Percentiles rank a stretch among this genome's conserved stretches.
Evolutionary conservation across 2,329 filamentous ascomycete species (phyloP).

Genomic region (Pseudopithomyces maydicus): DNA sequence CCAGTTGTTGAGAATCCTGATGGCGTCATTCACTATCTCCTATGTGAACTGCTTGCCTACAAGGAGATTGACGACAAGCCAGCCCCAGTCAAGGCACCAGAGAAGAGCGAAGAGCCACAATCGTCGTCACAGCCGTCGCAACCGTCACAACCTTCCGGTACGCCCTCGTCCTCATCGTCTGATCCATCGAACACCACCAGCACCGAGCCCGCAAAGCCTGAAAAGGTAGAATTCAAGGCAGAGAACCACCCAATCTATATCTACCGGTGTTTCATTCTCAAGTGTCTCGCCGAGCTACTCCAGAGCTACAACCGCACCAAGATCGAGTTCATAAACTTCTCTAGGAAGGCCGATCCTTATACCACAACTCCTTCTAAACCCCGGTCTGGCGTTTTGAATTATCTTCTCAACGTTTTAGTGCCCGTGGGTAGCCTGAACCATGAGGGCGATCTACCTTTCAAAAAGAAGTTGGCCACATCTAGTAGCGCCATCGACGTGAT

Average conservation of each 20-base stretch:
- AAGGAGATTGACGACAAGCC: conserved; percentile 91
- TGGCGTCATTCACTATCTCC: conserved; percentile 91
- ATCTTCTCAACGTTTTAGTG: conserved; percentile 81
- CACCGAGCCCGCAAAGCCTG: conserved; percentile 57
- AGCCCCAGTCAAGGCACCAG: conserved; percentile 48
- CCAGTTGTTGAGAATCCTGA: conserved; percentile 91
- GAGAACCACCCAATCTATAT: conserved; percentile 96
- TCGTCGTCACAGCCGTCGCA: conserved; percentile 4
- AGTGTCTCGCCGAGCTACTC: conserved; percentile 87
- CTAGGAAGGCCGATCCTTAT: conserved; percentile 83
- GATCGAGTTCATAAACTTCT: conserved; percentile 99
- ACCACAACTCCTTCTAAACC: conserved; percentile 91
- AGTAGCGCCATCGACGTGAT: conserved; percentile 84
- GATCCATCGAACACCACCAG: conserved; percentile 13
- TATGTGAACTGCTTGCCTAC: conserved; percentile 90
- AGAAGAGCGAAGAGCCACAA: conserved; percentile 44
- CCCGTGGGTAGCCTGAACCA: conserved; percentile 70
- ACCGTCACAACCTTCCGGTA: neutral
- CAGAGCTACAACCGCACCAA: conserved; percentile 93
- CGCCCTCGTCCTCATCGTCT: conserved; percentile 15
- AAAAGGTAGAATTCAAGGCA: conserved; percentile 81
- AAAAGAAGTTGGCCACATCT: conserved; percentile 86
- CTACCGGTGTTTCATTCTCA: conserved; percentile 92
- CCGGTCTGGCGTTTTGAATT: conserved; percentile 89
- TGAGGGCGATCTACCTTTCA: conserved; percentile 74